A percentile compares a stretch with the other conserved stretches of the same genome.
Evolutionary conservation across 2,329 filamentous ascomycete genomes (phyloP).

Genomic region (Arthrocladium fulminans): DNA sequence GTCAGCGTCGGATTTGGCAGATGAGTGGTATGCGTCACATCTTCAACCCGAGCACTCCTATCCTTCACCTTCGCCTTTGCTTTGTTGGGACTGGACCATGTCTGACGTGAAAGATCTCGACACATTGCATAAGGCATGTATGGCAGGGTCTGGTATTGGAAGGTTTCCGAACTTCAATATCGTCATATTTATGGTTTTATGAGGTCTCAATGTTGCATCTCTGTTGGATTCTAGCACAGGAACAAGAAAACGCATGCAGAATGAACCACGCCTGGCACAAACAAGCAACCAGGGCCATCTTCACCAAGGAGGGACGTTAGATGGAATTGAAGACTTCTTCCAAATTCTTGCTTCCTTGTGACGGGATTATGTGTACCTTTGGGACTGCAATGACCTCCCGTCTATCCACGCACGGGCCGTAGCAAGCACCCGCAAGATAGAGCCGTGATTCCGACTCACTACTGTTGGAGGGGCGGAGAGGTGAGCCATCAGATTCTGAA

Average conservation of each 20-base stretch:
- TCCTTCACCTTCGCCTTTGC: neutral
- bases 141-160: neutral
- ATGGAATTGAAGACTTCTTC: neutral
- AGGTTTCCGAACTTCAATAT: neutral
- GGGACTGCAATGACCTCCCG: neutral
- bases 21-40: neutral
- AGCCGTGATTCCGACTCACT: neutral
- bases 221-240: conserved; percentile 2
- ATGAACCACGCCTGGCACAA: neutral
- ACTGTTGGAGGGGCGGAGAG: neutral
- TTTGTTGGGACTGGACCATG: neutral
- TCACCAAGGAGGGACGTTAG: neutral
- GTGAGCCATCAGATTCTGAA: neutral
- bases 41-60: neutral
- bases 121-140: neutral
- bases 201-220: neutral
- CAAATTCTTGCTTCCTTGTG: neutral
- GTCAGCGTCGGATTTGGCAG: neutral
- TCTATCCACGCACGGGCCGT: neutral
- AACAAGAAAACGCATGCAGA: neutral
- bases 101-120: neutral
- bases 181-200: neutral
- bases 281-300: conserved; percentile 4
- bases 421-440: neutral
- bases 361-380: neutral